Evolutionary conservation across 148 eudicot species (phyloP), one percentile per base, ranked within the genome.

Genomic region (Rhododendron kiyosumense): DNA sequence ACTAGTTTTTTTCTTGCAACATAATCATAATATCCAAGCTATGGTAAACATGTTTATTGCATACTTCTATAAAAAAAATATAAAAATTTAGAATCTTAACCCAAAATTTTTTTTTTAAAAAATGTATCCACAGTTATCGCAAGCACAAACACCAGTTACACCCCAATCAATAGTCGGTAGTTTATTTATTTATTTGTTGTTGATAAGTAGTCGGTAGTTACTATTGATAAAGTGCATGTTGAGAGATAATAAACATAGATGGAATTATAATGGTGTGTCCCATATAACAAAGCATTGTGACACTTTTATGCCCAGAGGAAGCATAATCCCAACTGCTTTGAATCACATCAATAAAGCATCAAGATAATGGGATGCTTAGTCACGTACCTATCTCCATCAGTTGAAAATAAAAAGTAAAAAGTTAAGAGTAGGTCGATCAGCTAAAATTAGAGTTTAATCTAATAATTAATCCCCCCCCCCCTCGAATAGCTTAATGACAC

Each of bases 341-440:
- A 32, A 73, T 34, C 77, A 71, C 77, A 71, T 12, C 20, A 73
- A 32, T 30, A 28, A 38, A 75, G 79, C 79, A 36, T 36, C 17
- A 36, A 75, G 79, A 75, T 75, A 34, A 75, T 75, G 79, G 24
- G 48, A 75, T 75, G 79, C 79, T 75, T 73, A 73, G 77, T 73
- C 77, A 73, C 38, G 77, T 73, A 41, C 18, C 28, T 38, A 36
- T 38, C 45, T 75, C 45, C 8, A 41, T 41, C 24, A 32, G 7
- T 30, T 4, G 20, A 1, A 71, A 32, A 7, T 5, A 41, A 41
- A 41, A 5, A 43, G 46, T 43, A 7, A 75, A 34, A 75, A 75
- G 45, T 34, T 18, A 74, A 32, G 41, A 32, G 41, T 20, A 15
- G 38, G 22, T 34, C 13, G 41, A 32, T 36, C 78, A 30, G 57